Percentiles rank a stretch among this genome's conserved stretches.
phyloP scores from a whole-genome alignment of 257 asterid species.

The Lycium barbarum region DNA sequence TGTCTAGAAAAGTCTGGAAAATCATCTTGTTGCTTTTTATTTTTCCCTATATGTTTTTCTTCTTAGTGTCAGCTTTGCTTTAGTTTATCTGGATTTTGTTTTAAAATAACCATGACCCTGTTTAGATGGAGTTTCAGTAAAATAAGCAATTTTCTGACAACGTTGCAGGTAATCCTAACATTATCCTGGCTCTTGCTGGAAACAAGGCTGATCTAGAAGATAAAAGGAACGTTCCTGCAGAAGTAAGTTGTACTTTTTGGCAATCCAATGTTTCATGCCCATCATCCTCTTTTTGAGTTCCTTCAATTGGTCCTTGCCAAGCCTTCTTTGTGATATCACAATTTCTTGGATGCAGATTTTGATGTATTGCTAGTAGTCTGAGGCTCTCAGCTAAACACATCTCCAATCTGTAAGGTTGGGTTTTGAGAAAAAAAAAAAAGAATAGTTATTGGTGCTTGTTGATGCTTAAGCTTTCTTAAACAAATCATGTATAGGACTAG shows the following conservation, averaged over 20 bases:
- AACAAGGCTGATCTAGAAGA: slow-evolving; percentile 92
- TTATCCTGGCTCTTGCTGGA: slow-evolving; percentile 95
- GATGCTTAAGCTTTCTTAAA: slow-evolving; percentile 7
- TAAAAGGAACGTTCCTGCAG: slow-evolving; percentile 76
- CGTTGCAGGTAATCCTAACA: slow-evolving; percentile 76
- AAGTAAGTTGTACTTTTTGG: slow-evolving; percentile 54
- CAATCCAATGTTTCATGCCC: not conserved
- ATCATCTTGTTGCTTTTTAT: not conserved
- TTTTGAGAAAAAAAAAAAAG: not conserved
- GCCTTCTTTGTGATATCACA: not conserved
- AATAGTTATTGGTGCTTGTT: not conserved
- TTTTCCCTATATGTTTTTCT: not conserved
- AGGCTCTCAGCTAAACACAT: not conserved
- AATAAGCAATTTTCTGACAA: slow-evolving; percentile 15
- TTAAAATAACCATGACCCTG: not conserved
- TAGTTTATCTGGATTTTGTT: not conserved
- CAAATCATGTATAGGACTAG: not conserved
- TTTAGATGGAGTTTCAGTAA: not conserved
- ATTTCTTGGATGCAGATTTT: slow-evolving; percentile 2
- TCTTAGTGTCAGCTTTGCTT: not conserved
- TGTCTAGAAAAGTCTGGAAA: not conserved
- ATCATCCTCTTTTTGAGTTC: not conserved
- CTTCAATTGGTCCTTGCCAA: not conserved
- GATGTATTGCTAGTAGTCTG: not conserved
- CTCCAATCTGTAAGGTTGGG: not conserved